Evolutionary conservation across 2,329 filamentous ascomycete genomes (phyloP).

Genomic region (Pseudohalonectria lignicola): DNA sequence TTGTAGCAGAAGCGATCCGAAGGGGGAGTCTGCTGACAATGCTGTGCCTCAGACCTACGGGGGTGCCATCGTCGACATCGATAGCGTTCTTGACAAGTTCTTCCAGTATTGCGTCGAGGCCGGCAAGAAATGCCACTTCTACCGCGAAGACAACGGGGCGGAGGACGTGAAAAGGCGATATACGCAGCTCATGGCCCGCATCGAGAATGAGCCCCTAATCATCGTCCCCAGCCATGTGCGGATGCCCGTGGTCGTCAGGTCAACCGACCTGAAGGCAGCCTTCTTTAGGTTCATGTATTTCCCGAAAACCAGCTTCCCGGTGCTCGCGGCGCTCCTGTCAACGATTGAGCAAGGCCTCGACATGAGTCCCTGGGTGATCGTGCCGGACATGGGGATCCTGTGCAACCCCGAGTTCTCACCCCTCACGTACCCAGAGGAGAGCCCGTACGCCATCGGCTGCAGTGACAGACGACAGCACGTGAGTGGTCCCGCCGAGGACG

Average conservation of each 20-base stretch:
- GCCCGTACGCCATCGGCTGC: constrained; percentile 14
- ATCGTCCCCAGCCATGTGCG: constrained; percentile 15
- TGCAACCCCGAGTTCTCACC: constrained; percentile 5
- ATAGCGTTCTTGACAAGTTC: constrained; percentile 32
- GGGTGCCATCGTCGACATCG: constrained; percentile 11
- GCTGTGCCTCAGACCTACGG: too few relatives aligned
- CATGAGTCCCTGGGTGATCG: constrained; percentile 1
- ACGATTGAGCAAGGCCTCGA: constrained; percentile 4
- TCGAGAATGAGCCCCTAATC: constrained; percentile 22
- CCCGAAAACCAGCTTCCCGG: constrained; percentile 14
- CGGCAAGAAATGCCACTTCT: constrained; percentile 25
- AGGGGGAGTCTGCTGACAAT: not conserved
- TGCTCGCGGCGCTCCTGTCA: constrained; percentile 1
- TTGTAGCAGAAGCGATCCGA: too few relatives aligned
- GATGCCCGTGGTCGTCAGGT: constrained; percentile 23
- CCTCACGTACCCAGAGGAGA: constrained; percentile 5
- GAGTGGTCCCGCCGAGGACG: not conserved
- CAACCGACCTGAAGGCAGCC: constrained; percentile 21
- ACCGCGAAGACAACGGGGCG: constrained; percentile 20
- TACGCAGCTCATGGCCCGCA: constrained; percentile 15
- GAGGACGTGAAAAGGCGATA: constrained; percentile 19
- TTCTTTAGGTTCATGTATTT: constrained; percentile 23
- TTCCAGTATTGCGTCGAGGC: constrained; percentile 34
- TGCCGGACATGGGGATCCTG: constrained; percentile 6
- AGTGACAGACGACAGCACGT: constrained; percentile 13